These are phyloP conservation scores for Coemansia sp. DNA, from an alignment of 192 early-diverging fungal species.

Conservation along the genomic window DNA sequence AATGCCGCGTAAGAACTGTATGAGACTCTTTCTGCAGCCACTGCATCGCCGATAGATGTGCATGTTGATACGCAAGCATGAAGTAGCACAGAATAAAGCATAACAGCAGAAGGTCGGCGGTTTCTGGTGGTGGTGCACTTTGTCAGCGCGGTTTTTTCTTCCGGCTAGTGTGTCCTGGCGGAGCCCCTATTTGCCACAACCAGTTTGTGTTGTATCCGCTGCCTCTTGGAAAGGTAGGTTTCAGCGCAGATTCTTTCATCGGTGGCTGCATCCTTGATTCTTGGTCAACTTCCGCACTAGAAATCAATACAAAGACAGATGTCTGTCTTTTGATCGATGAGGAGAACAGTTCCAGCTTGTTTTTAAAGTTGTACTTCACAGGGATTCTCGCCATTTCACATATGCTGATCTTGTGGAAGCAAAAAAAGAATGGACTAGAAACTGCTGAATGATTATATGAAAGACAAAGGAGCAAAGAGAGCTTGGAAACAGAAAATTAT, in stretches of 20 bases:
- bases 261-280: neutral
- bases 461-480: too few relatives aligned
- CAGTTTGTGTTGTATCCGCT: too few relatives aligned
- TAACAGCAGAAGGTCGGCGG: neutral
- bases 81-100: neutral
- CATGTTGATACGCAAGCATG: neutral
- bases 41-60: neutral
- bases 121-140: neutral
- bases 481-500: constrained; percentile 7
- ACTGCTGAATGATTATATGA: neutral
- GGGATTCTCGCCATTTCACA: too few relatives aligned
- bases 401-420: too few relatives aligned
- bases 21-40: neutral
- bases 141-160: neutral
- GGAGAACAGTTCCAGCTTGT: too few relatives aligned
- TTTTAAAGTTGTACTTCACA: too few relatives aligned
- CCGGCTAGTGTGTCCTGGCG: neutral
- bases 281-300: too few relatives aligned
- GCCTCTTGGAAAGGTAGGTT: too few relatives aligned
- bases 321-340: too few relatives aligned
- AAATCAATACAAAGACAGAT: too few relatives aligned
- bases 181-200: neutral
- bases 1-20: neutral
- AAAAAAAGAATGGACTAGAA: neutral
- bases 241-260: too few relatives aligned